Evolutionary conservation across 768 basidiomycete genomes (phyloP), one percentile per base, ranked within the genome.

Genomic region (Dictyophora rubrovolvata): DNA sequence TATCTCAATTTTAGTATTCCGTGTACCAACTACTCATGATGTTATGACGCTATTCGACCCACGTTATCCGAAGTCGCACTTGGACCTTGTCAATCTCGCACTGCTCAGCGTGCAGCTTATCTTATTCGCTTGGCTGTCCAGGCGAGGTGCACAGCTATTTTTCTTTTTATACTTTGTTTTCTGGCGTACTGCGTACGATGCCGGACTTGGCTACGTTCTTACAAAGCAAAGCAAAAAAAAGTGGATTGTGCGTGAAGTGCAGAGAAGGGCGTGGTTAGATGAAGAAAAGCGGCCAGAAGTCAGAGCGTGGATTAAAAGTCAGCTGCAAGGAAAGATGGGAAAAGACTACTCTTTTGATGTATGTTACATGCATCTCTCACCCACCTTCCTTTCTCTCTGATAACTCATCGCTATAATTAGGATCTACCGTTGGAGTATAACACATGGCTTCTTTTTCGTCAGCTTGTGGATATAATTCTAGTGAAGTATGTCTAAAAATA

Each of bases 201-300:
- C 81, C 34, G 95, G 95, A 0, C 80, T 99, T 50, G 96, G 93
- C 0, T 96, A 88, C 85, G 81, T 97, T 11, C 76, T 99, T 59
- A 91, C 91, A 10, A 88, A 89, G 69, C 96, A 99, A 73, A 95
- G 92, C 77, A 94, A 95, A 75, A 85, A 83, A 73, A 87, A 83
- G 66, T 97, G 92, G 89, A 90, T 99, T 64, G 93, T 96, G 49
- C 77, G 82, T 33, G 82, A 86, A 65, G 77, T 97, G 1, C 81
- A 87, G 59, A 74, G 78, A 4, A 73, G 83, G 21, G 95, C 91
- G 3, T 97, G 93, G 94, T 80, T 99, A n/a, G 93, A 98, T 69
- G 75, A 77, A 63, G 67, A 76, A 49, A 77, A 84, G 20, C 71
- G 76, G 22, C 89, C 92, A 0, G 70, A 65, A 7, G 74, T 89